These are phyloP conservation scores for Hawksworthiomyces lignivorus DNA, from an alignment of 2,329 filamentous ascomycete species.

Conservation along the genomic window DNA sequence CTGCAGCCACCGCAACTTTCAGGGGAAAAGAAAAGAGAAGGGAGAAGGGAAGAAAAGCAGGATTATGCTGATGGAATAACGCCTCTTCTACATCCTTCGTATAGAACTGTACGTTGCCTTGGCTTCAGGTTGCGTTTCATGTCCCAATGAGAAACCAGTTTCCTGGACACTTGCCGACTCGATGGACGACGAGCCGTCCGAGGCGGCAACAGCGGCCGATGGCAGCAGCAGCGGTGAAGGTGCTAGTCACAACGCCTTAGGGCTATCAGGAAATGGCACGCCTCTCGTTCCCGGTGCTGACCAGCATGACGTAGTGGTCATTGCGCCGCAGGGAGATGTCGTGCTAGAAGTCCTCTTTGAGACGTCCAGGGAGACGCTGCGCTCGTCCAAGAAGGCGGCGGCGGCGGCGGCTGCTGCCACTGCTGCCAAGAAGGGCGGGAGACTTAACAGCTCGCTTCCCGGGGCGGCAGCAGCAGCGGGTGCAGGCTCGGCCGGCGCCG, in stretches of 20 bases:
- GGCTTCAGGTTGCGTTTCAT: too few species aligned
- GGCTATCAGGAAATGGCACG: too few species aligned
- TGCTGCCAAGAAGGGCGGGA: slow-evolving; percentile 13
- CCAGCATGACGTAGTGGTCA: slow-evolving; percentile 27
- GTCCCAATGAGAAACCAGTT: slow-evolving; percentile 7
- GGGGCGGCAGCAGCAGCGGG: slow-evolving; percentile 9
- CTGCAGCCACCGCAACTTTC: too few species aligned
- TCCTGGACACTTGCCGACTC: slow-evolving; percentile 3
- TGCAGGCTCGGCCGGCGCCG: background rate
- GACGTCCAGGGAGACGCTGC: slow-evolving; percentile 45
- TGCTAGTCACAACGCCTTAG: background rate
- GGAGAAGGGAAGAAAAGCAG: too few species aligned
- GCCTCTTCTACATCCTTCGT: too few species aligned
- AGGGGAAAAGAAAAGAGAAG: too few species aligned
- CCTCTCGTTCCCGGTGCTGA: too few species aligned
- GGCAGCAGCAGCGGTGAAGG: slow-evolving; percentile 2
- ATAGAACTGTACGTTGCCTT: too few species aligned
- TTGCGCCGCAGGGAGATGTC: slow-evolving; percentile 54
- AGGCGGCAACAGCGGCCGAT: slow-evolving; percentile 4
- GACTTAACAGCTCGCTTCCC: slow-evolving; percentile 1
- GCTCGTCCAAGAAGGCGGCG: slow-evolving; percentile 33
- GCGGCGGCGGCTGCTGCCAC: slow-evolving; percentile 21
- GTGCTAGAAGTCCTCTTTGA: slow-evolving; percentile 60
- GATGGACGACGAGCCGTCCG: slow-evolving; percentile 19
- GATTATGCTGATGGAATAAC: too few species aligned